A percentile compares a stretch with the other conserved stretches of the same genome.
Conservation (phyloP, 768 basidiomycete genomes). For the Boletus vinaceobasis region DNA sequence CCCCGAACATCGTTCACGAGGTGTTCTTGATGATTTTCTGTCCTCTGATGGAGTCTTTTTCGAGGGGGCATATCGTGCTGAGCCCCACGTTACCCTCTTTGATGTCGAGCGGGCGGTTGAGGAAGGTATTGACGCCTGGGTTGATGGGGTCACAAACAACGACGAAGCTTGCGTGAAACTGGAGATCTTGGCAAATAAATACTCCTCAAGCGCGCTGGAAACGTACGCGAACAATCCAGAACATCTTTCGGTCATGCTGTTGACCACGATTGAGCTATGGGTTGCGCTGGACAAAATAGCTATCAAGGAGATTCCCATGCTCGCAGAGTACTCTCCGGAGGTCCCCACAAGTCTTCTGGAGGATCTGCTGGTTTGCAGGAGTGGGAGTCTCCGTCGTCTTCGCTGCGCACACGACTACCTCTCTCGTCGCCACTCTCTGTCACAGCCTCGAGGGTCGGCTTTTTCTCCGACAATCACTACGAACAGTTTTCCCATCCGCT, state of each 20-base stretch:
- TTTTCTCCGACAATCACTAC: slow-evolving; percentile 25
- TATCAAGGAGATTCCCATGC: slow-evolving; percentile 22
- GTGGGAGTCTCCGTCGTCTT: slow-evolving; percentile 29
- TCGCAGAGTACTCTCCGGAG: slow-evolving; percentile 34
- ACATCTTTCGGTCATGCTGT: slow-evolving; percentile 39
- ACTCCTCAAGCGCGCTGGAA: slow-evolving; percentile 26
- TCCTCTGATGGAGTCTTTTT: background rate
- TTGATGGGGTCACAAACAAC: slow-evolving; percentile 10
- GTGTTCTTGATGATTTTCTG: slow-evolving; percentile 3
- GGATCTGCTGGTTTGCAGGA: slow-evolving; percentile 28
- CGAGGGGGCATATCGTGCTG: background rate
- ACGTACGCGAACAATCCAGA: slow-evolving; percentile 37
- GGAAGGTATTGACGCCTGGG: slow-evolving; percentile 36
- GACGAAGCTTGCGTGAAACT: slow-evolving; percentile 17
- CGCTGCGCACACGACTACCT: slow-evolving; percentile 31
- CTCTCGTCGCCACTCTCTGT: slow-evolving; percentile 23
- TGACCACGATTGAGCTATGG: slow-evolving; percentile 38
- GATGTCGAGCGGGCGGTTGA: slow-evolving; percentile 7
- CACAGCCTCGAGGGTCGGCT: slow-evolving; percentile 29
- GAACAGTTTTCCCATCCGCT: slow-evolving; percentile 34
- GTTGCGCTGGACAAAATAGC: slow-evolving; percentile 32
- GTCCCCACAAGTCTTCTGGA: slow-evolving; percentile 27
- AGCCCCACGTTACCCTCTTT: background rate
- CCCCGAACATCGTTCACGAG: slow-evolving; percentile 5
- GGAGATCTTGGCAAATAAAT: slow-evolving; percentile 24